phyloP scores from a whole-genome alignment of 2,329 filamentous ascomycete species.

The Cercospora sp. region DNA sequence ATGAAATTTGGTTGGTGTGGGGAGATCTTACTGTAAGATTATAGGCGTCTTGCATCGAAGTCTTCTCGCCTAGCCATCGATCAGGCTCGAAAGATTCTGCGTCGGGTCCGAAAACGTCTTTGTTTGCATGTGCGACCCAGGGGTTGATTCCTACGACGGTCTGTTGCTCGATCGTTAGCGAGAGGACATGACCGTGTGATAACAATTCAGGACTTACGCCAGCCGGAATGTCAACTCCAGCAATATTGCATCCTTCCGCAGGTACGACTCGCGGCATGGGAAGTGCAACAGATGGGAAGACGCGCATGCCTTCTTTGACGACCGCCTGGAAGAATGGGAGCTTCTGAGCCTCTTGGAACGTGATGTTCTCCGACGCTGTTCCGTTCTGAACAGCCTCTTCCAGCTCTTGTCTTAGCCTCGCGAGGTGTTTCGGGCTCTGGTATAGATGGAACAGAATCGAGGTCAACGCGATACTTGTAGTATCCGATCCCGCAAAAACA shows the following conservation, averaged over 20 bases:
- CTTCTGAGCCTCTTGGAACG: background rate
- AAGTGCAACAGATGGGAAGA: background rate
- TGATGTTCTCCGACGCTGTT: background rate
- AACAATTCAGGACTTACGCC: background rate
- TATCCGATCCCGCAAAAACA: background rate
- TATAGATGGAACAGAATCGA: background rate
- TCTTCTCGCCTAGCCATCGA: background rate
- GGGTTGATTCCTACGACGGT: background rate
- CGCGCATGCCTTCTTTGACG: background rate
- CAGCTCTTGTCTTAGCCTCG: background rate
- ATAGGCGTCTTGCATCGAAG: background rate
- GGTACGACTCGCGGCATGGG: background rate
- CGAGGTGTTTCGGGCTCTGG: background rate
- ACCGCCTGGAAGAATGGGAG: background rate
- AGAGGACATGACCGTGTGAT: no score
- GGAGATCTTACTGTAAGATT: slow-evolving; percentile 10
- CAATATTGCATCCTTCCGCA: background rate
- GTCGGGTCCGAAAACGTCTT: background rate
- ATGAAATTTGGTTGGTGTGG: no score
- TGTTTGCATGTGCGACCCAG: background rate
- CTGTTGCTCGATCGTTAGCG: background rate
- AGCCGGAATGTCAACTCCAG: background rate
- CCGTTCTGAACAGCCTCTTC: background rate
- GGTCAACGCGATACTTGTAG: background rate
- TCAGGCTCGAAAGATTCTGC: background rate